A percentile compares a stretch with the other conserved stretches of the same genome.
phyloP scores from a whole-genome alignment of 164 flowering plant species.

The Berberis vulgaris region DNA sequence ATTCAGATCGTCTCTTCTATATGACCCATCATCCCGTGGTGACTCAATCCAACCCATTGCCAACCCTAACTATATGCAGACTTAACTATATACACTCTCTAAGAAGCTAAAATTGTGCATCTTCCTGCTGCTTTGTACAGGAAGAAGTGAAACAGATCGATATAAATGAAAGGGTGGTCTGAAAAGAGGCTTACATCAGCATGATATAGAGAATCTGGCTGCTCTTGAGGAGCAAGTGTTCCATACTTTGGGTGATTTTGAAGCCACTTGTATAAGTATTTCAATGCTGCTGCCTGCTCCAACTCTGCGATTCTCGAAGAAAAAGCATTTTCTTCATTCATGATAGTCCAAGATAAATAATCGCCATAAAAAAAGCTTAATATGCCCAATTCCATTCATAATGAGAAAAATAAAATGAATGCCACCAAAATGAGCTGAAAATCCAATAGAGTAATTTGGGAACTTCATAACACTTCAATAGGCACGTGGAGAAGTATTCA shows the following conservation, averaged over 20 bases:
- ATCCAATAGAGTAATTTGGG: no score
- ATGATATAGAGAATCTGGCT: slow-evolving; percentile 54
- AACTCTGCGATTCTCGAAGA: slow-evolving; percentile 47
- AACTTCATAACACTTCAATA: neutral
- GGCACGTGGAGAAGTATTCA: slow-evolving; percentile 7
- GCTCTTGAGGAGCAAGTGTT: slow-evolving; percentile 47
- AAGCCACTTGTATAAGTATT: slow-evolving; percentile 83
- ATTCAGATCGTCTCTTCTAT: no score
- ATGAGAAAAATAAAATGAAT: no score
- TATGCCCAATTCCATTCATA: no score
- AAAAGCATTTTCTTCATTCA: slow-evolving; percentile 15
- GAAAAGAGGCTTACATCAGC: slow-evolving; percentile 69
- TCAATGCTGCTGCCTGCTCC: slow-evolving; percentile 89
- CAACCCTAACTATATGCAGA: no score
- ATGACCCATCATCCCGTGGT: neutral
- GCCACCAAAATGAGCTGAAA: no score
- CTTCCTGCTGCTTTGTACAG: no score
- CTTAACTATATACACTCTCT: no score
- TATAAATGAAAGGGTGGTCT: neutral
- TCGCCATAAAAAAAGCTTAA: no score
- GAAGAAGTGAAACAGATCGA: neutral
- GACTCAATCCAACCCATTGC: neutral
- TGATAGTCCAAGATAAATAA: neutral
- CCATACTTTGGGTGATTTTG: slow-evolving; percentile 84
- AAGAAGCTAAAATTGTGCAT: neutral